These are phyloP conservation scores for Glaciozyma martinii DNA, from an alignment of 768 basidiomycete species.

Conservation along the genomic window DNA sequence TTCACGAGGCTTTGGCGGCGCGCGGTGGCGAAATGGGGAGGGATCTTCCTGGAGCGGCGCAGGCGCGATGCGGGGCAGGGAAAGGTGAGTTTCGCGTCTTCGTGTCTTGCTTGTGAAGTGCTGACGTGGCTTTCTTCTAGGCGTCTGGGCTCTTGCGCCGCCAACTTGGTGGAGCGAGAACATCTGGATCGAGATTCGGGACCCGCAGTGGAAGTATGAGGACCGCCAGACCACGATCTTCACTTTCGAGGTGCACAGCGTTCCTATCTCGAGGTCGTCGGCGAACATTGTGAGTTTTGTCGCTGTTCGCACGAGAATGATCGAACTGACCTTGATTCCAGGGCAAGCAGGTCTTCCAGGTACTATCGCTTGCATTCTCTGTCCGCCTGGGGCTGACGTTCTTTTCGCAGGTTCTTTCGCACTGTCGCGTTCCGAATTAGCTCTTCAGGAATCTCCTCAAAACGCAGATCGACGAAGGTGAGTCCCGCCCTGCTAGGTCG, in stretches of 20 bases:
- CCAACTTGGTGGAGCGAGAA: not conserved
- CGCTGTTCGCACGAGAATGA: not conserved
- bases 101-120: not conserved
- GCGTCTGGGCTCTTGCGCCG: slow-evolving; percentile 19
- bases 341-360: slow-evolving; percentile 28
- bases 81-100: slow-evolving; percentile 1
- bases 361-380: not conserved
- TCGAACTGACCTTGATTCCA: not conserved
- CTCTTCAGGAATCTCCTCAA: not conserved
- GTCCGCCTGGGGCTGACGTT: not conserved
- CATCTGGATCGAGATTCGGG: slow-evolving; percentile 23
- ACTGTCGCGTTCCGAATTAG: slow-evolving; percentile 13
- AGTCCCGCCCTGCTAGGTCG: not conserved
- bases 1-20: not conserved
- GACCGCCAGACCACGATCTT: slow-evolving; percentile 1
- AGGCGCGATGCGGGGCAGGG: slow-evolving; percentile 17
- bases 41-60: slow-evolving; percentile 6
- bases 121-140: not conserved
- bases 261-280: not conserved
- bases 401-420: slow-evolving; percentile 7
- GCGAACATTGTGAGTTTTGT: slow-evolving; percentile 8
- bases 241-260: slow-evolving; percentile 19
- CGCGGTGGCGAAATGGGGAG: not conserved
- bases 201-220: slow-evolving; percentile 26
- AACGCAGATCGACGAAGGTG: not conserved